Evolutionary conservation across 768 basidiomycete genomes (phyloP), one percentile per base, ranked within the genome.

Genomic region (Hygrocybe coccinea): DNA sequence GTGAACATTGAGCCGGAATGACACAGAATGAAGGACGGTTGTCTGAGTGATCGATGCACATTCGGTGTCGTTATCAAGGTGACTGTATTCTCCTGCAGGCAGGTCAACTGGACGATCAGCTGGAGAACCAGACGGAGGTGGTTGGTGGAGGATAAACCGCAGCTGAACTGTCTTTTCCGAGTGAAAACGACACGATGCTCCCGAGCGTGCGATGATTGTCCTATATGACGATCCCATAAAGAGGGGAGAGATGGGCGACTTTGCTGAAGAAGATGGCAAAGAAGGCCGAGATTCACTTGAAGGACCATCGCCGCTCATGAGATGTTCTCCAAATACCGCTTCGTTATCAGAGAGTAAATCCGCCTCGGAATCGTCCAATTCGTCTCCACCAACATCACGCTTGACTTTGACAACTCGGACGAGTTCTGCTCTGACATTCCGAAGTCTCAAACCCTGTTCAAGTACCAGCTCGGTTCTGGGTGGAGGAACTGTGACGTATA

Each of bases 171-270:
- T 79, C 12, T 79, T 80, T 44, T 81, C 78, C 0, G 85, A 81
- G 61, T 97, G 93, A 66, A 97, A 93, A 45, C 92, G 85, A 67
- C 92, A 93, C 17, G 91, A 87, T 41, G 93, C 94, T 45, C 95
- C 95, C 12, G 94, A 93, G 6, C 87, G 82, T 11, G 91, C 85
- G 24, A 97, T 75, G 50, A 86, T 76, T 2, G 78, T 75, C 37
- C 76, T 72, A 60, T 80, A 79, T 39, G 75, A 70, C 15, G 77
- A 71, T 25, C 74, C 73, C 17, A 71, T 60, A 57, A 73, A 73
- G 17, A 70, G 59, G 21, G 74, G 71, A n/a, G 76, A 73, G 25
- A 63, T 52, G 3, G 76, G 72, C 46, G 69, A 62, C 55, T 78
- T 78, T 33, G 76, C 74, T 2, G 74, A 73, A 5, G 73, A 71